Percentiles rank a stretch among this genome's conserved stretches.
phyloP scores from a whole-genome alignment of 1,284 basidiomycete genomes.

The Boletus sp. region DNA sequence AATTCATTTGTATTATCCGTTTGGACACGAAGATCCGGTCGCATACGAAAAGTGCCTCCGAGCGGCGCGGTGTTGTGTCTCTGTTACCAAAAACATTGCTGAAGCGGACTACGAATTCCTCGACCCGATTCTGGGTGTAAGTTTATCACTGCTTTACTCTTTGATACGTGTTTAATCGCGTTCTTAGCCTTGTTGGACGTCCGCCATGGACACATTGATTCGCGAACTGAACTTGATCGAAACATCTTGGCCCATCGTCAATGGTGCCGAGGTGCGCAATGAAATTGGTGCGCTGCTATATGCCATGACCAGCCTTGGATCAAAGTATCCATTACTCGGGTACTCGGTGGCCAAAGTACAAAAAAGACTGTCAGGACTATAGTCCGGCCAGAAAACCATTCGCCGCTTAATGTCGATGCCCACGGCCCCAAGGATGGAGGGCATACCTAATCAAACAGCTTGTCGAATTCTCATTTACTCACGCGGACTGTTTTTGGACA shows the following conservation, averaged over 20 bases:
- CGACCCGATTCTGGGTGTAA: constrained; percentile 70
- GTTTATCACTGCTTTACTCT: constrained; percentile 26
- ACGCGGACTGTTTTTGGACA: constrained; percentile 16
- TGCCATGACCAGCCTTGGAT: constrained; percentile 57
- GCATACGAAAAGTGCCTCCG: constrained; percentile 62
- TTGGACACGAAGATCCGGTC: constrained; percentile 54
- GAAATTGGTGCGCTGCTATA: constrained; percentile 59
- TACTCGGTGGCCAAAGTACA: constrained; percentile 42
- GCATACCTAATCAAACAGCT: background rate
- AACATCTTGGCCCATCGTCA: constrained; percentile 55
- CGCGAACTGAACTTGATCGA: constrained; percentile 58
- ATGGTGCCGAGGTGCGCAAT: constrained; percentile 51
- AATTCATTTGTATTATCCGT: constrained; percentile 60
- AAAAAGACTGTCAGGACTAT: constrained; percentile 41
- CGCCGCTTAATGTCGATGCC: constrained; percentile 2
- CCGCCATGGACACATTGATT: constrained; percentile 59
- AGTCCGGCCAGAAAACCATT: constrained; percentile 11
- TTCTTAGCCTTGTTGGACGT: constrained; percentile 64
- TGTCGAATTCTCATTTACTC: background rate
- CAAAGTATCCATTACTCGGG: constrained; percentile 59
- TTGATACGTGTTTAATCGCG: constrained; percentile 8
- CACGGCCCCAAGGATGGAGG: background rate
- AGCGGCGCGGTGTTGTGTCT: constrained; percentile 54
- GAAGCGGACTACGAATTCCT: constrained; percentile 65
- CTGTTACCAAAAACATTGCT: constrained; percentile 55